Evolutionary conservation across 495 filamentous ascomycete genomes (phyloP), one percentile per base, ranked within the genome.

Genomic region (Amorphotheca resinae): DNA sequence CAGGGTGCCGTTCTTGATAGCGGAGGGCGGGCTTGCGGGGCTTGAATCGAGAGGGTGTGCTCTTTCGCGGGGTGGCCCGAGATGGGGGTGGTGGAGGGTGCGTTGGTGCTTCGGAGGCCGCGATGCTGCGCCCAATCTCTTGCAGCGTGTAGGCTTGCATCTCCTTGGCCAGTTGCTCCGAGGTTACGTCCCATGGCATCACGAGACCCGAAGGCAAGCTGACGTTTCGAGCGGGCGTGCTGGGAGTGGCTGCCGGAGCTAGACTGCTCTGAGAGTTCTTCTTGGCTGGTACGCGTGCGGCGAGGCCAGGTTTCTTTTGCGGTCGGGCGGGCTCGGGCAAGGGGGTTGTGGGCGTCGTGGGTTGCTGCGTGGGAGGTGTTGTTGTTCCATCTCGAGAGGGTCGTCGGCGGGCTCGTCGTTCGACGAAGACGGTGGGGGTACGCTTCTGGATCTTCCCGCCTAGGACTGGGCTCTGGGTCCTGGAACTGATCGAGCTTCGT

Each of bases 71-170:
- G 32, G 14, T 16, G 5, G 25, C 25, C 5, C 25, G 5, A 28
- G 25, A 28, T 11, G 25, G 5, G 25, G 25, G 5, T 5, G 5
- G 5, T 5, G 11, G 25, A 5, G 11, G 5, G 11, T 28, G 25
- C 25, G 5, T 11, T 5, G 25, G 25, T 7, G 48, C 28, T 36
- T 47, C 43, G 8, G 46, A 57, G 20, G 44, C 56, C 26, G 60
- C 56, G 1, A 72, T 43, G 42, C 64, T 67, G 12, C 59, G 54
- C 0, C 60, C 59, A 30, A 75, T 75, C 32, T 70, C 62, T 28
- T 62, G 52, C 41, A 75, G 51, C 4, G 68, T 64, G 45, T 64
- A 73, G 7, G 57, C 55, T 31, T 74, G 60, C 68, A 73, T 68
- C 9, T 68, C 64, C 2, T 57, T 58, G 1, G 66, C 58, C 15